Base-by-base conservation (phyloP, 192 early-diverging fungal species). In the Coemansia sp. region DNA sequence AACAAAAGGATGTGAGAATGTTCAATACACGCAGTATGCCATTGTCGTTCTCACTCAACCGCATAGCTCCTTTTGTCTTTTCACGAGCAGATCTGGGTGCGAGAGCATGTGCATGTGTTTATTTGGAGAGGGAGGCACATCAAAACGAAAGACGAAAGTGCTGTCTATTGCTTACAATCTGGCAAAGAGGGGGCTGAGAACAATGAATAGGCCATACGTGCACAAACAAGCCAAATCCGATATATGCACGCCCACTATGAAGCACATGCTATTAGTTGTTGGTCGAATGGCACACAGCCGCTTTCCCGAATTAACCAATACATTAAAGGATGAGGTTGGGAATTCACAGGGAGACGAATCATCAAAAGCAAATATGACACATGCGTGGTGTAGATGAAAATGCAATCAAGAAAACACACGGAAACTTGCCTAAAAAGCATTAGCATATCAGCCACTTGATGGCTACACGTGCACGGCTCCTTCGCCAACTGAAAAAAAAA, bases 391-490 rank as follows among this genome's bases (percentile, higher is more conserved):
- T 14, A 46, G 44, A 46, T 46, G 10, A 14, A 18, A 18, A 18
- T 26, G 24, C 24, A 53, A 14, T 23, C 51, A 11, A 14, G 14
- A 11, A 53, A 26, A 53, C 24, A 53, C 11, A 1, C 51, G 26
- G 23, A 49, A 49, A 49, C n/a, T 2, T 1, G 30, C 39, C 39
- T 41, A 14, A 41, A 41, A 8, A 26, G 51, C 21, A 26, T 2
- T 6, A 23, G 24, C 21, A 26, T 9, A 18, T 9, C 20, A 33
- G 12, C 56, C 56, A 11, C 56, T 59, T n/a, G 56, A 67, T 59
- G 20, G 15, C n/a, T 24, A 33, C 65, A 67, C 65, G 65, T 67
- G 65, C 44, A n/a, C 44, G 14, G 15, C 16, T 38, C 36, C 18
- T 35, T 59, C 6, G 57, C 36, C 35, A 21, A 56, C 20, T 15